Evolutionary conservation across 768 basidiomycete species (phyloP).

Genomic region (Collybiopsis confluens): DNA sequence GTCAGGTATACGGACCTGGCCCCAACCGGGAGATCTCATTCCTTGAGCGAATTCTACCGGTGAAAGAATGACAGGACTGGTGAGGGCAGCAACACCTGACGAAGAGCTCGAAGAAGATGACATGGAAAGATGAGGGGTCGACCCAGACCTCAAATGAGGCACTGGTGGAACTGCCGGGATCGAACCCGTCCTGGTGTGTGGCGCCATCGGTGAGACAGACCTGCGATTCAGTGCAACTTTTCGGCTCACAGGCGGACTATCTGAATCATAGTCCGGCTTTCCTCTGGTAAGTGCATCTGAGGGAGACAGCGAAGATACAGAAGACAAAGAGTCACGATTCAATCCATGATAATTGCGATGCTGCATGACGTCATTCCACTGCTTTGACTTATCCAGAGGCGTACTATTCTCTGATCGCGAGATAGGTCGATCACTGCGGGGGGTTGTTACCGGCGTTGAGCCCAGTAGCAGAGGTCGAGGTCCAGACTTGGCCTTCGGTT

Average conservation of each 20-base stretch:
- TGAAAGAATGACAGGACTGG: slow-evolving; percentile 13
- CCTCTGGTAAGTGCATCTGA: slow-evolving; percentile 41
- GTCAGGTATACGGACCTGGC: slow-evolving; percentile 26
- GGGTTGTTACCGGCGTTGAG: slow-evolving; percentile 42
- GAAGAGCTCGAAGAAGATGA: slow-evolving; percentile 3
- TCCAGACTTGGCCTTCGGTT: slow-evolving; percentile 40
- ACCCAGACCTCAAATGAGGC: slow-evolving; percentile 30
- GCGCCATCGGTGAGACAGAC: slow-evolving; percentile 71
- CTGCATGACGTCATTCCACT: slow-evolving; percentile 49
- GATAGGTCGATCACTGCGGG: slow-evolving; percentile 16
- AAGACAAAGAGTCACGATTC: slow-evolving; percentile 57
- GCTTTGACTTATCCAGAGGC: slow-evolving; percentile 26
- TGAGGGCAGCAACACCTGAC: slow-evolving; percentile 5
- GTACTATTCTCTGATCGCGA: slow-evolving; percentile 32
- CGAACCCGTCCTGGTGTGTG: slow-evolving; percentile 31
- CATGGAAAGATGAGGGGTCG: background rate
- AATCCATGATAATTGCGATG: slow-evolving; percentile 30
- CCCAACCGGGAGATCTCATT: slow-evolving; percentile 25
- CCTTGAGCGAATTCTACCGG: slow-evolving; percentile 14
- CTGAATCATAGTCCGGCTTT: slow-evolving; percentile 54
- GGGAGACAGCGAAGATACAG: slow-evolving; percentile 59
- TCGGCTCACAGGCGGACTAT: slow-evolving; percentile 45
- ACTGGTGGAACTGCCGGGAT: slow-evolving; percentile 25
- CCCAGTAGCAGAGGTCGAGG: slow-evolving; percentile 67
- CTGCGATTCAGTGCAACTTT: slow-evolving; percentile 61